Base-by-base conservation (phyloP, 495 filamentous ascomycete species). In the Letharia columbiana region DNA sequence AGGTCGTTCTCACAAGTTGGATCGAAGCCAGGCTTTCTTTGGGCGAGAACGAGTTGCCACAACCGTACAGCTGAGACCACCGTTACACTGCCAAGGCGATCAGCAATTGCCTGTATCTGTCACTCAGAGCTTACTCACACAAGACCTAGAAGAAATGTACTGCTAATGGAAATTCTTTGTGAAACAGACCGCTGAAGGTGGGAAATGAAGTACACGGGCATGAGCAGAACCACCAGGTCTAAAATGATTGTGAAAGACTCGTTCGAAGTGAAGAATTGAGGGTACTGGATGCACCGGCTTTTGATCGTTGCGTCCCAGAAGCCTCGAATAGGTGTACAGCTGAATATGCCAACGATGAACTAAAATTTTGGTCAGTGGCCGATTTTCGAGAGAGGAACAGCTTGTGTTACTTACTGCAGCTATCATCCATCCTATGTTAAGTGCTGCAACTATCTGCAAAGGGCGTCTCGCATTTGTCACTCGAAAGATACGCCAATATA, bases 231-330 rank as follows among this genome's bases (percentile, higher is more conserved):
- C 50, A 54, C 50, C 50, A 54, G 4, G 13, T 54, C 50, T 12
- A 54, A 4, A 17, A 54, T 28, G 2, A 33, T 33, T 13, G 50
- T 54, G 13, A 54, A 31, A 13, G 50, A 31, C 28, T 54, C 50
- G 28, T 54, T 54, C 4, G 50, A 54, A 54, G 50, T 31, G 50
- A 54, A 31, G 28, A 54, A 31, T 12, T 54, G 1, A 31, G 50
- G 50, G 50, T 54, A 54, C 28, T 54, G 2, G 23, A 54, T 54
- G 50, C 50, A 54, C 6, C 50, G 50, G 23, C 23, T 33, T 33
- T 54, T 33, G 50, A 54, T 54, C n/a, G 28, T 54, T 31, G 50
- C 12, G 50, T 54, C 50, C 50, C 50, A 54, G n/a, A 54, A 54
- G 28, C 50, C 28, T 15, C 7, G 50, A 33, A 54, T 54, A 17